Percentiles rank a stretch among this genome's conserved stretches.
Conservation (phyloP, 2,329 filamentous ascomycete genomes). For the Talaromyces sp. region DNA sequence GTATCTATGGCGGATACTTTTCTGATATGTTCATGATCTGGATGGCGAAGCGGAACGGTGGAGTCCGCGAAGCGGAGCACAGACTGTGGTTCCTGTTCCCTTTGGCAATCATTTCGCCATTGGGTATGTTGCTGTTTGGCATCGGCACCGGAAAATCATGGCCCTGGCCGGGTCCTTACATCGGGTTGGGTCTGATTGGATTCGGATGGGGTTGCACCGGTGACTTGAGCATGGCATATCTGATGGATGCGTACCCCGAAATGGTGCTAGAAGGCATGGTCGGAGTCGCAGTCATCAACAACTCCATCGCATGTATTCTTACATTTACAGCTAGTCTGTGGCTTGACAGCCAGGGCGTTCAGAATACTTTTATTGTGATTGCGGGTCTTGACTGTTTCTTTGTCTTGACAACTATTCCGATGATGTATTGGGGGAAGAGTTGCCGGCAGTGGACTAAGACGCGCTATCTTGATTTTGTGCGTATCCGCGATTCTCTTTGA, state of each 20-base stretch:
- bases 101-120: constrained; percentile 50
- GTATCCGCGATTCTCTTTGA: constrained; percentile 42
- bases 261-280: constrained; percentile 59
- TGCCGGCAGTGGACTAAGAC: constrained; percentile 48
- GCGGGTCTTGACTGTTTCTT: constrained; percentile 52
- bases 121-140: constrained; percentile 53
- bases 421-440: constrained; percentile 54
- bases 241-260: constrained; percentile 56
- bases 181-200: constrained; percentile 56
- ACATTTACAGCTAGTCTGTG: constrained; percentile 52
- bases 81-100: constrained; percentile 52
- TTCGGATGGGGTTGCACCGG: constrained; percentile 60
- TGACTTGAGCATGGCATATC: constrained; percentile 54
- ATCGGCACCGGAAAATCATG: constrained; percentile 51
- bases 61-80: constrained; percentile 55
- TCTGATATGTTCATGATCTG: constrained; percentile 56
- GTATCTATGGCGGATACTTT: constrained; percentile 56
- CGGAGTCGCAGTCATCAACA: constrained; percentile 57
- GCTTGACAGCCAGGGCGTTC: constrained; percentile 46
- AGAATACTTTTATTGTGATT: constrained; percentile 52
- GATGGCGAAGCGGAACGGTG: constrained; percentile 53
- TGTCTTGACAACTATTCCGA: constrained; percentile 51
- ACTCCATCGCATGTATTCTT: constrained; percentile 53
- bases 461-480: constrained; percentile 48
- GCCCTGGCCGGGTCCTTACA: constrained; percentile 53